Evolutionary conservation across 352 stramenopile genomes (phyloP).

Genomic region (Phytophthora syringae): DNA sequence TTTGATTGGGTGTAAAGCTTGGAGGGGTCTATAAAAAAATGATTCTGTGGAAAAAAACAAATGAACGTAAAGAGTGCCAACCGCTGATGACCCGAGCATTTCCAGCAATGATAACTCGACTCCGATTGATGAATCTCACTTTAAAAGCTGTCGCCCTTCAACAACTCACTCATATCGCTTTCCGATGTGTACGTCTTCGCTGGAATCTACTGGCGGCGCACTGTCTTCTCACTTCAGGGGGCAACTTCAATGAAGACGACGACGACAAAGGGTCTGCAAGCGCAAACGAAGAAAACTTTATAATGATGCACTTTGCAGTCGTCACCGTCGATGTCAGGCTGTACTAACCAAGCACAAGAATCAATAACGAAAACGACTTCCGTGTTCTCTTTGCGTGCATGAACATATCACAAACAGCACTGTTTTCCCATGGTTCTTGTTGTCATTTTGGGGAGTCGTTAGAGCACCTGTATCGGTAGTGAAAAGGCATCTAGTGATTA

Average conservation of each 20-base stretch:
- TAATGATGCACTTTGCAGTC: constrained; percentile 16
- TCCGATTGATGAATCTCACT: too few species aligned
- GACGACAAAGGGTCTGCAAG: neutral
- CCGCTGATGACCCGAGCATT: constrained; percentile 11
- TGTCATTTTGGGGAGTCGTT: too few species aligned
- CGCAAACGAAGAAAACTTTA: constrained; percentile 14
- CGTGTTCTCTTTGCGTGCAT: too few species aligned
- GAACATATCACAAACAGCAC: too few species aligned
- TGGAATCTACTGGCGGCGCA: constrained; percentile 13
- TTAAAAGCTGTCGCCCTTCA: neutral
- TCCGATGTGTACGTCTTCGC: constrained; percentile 20
- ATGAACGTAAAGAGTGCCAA: constrained; percentile 4
- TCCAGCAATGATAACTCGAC: neutral
- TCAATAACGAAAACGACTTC: too few species aligned
- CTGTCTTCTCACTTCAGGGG: constrained; percentile 6
- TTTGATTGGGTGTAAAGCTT: neutral
- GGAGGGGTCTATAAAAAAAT: too few species aligned
- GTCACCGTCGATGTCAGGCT: neutral
- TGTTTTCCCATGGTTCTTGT: too few species aligned
- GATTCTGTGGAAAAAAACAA: too few species aligned
- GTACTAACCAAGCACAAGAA: neutral
- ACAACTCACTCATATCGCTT: constrained; percentile 2
- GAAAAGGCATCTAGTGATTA: too few species aligned
- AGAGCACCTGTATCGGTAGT: too few species aligned
- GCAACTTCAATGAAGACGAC: neutral